These are phyloP conservation scores for Aphanomyces stellatus DNA, from an alignment of 352 stramenopile species.

Conservation along the genomic window DNA sequence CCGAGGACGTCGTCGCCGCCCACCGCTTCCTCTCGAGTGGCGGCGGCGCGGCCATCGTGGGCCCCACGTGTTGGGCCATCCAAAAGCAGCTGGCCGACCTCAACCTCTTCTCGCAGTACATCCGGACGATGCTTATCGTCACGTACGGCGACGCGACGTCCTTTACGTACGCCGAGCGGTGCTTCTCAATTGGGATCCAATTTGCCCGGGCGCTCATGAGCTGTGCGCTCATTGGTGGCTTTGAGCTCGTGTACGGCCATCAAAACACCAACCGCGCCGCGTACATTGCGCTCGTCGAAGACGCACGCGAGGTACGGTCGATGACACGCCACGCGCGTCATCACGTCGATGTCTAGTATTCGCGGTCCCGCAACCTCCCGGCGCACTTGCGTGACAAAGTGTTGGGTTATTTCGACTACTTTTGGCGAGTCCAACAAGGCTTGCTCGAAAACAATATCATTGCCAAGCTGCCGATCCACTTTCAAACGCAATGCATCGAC, in stretches of 20 bases:
- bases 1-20: too few relatives aligned
- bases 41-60: neutral
- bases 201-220: conserved; percentile 13
- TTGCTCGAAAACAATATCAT: conserved; percentile 18
- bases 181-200: conserved; percentile 11
- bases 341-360: conserved; percentile 4
- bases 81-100: conserved; percentile 6
- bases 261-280: conserved; percentile 6
- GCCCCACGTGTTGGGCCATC: conserved; percentile 11
- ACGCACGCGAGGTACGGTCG: conserved; percentile 6
- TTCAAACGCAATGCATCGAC: conserved; percentile 17
- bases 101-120: conserved; percentile 10
- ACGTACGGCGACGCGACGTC: conserved; percentile 12
- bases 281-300: conserved; percentile 16
- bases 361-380: conserved; percentile 1
- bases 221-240: conserved; percentile 15
- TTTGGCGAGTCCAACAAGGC: conserved; percentile 19
- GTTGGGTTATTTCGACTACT: conserved; percentile 20
- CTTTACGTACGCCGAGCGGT: conserved; percentile 8
- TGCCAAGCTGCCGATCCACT: conserved; percentile 7
- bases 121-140: conserved; percentile 15
- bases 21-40: neutral
- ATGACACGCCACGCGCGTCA: neutral
- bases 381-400: conserved; percentile 13
- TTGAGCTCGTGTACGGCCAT: conserved; percentile 17